Percentiles rank a stretch among this genome's conserved stretches.
phyloP scores from a whole-genome alignment of 2,329 filamentous ascomycete species.

The Calonectria multiphialidica region DNA sequence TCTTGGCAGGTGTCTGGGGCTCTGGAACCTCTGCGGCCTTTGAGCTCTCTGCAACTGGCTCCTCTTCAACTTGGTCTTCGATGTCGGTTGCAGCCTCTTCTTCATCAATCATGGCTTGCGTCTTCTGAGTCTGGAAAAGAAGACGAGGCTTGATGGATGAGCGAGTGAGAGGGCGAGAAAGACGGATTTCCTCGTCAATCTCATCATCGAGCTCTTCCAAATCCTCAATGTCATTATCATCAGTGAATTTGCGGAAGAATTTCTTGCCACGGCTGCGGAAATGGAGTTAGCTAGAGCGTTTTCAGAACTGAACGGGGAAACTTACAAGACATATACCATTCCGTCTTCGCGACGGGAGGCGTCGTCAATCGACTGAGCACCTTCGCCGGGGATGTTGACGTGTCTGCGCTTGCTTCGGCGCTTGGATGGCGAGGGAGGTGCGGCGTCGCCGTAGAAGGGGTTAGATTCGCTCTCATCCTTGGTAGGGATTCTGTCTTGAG shows the following conservation, averaged over 20 bases:
- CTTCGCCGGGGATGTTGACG: constrained; percentile 68
- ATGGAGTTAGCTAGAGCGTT: constrained; percentile 40
- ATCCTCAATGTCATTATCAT: constrained; percentile 52
- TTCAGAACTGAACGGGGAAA: constrained; percentile 41
- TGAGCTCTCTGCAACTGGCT: constrained; percentile 29
- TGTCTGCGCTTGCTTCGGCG: constrained; percentile 68
- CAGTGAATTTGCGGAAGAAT: constrained; percentile 77
- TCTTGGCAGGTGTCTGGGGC: constrained; percentile 54
- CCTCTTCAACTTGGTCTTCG: constrained; percentile 57
- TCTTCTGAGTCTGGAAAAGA: constrained; percentile 71
- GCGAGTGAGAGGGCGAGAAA: constrained; percentile 67
- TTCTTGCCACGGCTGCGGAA: constrained; percentile 79
- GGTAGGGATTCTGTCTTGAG: constrained; percentile 81
- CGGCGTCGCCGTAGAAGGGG: constrained; percentile 73
- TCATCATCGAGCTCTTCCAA: constrained; percentile 50
- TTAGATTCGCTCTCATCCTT: constrained; percentile 76
- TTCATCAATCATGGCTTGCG: constrained; percentile 61
- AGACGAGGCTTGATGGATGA: constrained; percentile 79
- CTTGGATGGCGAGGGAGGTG: constrained; percentile 55
- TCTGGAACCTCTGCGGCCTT: constrained; percentile 14
- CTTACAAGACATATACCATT: constrained; percentile 83
- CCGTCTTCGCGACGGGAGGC: constrained; percentile 76
- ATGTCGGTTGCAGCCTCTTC: constrained; percentile 72
- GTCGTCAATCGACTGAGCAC: constrained; percentile 70
- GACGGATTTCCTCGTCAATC: constrained; percentile 50